Evolutionary conservation across 345 rosid species (phyloP), one percentile per base, ranked within the genome.

Genomic region (Geranium brycei): DNA sequence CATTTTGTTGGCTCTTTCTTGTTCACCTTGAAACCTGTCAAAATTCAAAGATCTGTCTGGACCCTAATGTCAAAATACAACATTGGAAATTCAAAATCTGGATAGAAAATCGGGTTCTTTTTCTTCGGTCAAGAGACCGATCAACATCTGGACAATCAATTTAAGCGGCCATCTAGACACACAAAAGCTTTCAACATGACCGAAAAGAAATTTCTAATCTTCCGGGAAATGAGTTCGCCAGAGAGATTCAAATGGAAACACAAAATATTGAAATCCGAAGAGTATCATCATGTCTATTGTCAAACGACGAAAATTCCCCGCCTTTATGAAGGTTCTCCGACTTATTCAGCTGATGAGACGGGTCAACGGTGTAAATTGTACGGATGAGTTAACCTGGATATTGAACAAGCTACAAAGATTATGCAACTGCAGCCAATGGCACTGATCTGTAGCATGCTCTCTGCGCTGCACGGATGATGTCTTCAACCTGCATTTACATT

Each of bases 391-490:
- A 67, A 57, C 69, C 71, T 60, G 66, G 14, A 65, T 55, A 16
- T 31, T 58, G 53, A 19, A 19, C 61, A 38, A 7, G 10, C 15
- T 63, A 57, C 31, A 64, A 17, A 55, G 51, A 58, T 60, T 70
- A 75, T 7, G 73, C 80, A 62, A 68, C 55, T 41, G 76, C 80
- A 68, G 81, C 81, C 78, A 72, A 63, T 1, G 76, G 68, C 10
- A 66, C 63, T 19, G 84, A 73, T 74, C 92, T 74, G 73, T 80
- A 68, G 78, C 89, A 86, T 68, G 79, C 82, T 78, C 87, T 80
- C 80, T 78, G 84, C 13, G 82, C 87, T 11, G 87, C 87, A 58
- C 84, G 84, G 10, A 82, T 82, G 38, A 86, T 82, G 65, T 84
- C 87, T 65, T 80, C 87, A 51, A 82, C 69, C 91, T 86, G 69